phyloP scores from a whole-genome alignment of 176 grass and related monocot genomes.

The Pharus latifolius region DNA sequence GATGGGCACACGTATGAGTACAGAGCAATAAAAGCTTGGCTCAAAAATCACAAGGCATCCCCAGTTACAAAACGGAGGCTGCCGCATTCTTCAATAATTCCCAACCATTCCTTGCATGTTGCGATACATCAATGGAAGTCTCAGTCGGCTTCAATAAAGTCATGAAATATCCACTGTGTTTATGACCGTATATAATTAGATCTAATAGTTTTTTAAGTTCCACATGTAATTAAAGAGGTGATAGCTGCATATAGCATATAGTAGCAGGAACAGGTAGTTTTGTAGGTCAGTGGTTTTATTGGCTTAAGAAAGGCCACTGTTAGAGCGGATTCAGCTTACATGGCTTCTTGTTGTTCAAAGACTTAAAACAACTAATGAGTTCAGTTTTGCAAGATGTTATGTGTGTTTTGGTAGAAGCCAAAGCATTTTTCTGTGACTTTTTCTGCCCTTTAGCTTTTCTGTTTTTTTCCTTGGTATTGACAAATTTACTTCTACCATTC shows the following conservation, averaged over 20 bases:
- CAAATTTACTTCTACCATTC: no score
- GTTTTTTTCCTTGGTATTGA: neutral
- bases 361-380: neutral
- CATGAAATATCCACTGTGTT: neutral
- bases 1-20: conserved; percentile 89
- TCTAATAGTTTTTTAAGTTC: neutral
- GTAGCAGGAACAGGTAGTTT: neutral
- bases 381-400: neutral
- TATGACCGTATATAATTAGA: conserved; percentile 8
- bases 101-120: conserved; percentile 57
- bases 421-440: neutral
- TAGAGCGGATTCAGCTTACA: neutral
- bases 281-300: neutral
- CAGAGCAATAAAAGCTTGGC: conserved; percentile 73
- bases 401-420: neutral
- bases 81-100: conserved; percentile 49
- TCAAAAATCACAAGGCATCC: conserved; percentile 49
- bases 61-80: conserved; percentile 53
- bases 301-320: neutral
- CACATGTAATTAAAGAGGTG: conserved; percentile 5
- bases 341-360: neutral
- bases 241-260: conserved; percentile 13
- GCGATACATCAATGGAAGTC: conserved; percentile 85
- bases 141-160: conserved; percentile 7
- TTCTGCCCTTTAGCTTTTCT: neutral